Base-by-base conservation (phyloP, 2,329 filamentous ascomycete genomes). In the Cytospora mali region DNA sequence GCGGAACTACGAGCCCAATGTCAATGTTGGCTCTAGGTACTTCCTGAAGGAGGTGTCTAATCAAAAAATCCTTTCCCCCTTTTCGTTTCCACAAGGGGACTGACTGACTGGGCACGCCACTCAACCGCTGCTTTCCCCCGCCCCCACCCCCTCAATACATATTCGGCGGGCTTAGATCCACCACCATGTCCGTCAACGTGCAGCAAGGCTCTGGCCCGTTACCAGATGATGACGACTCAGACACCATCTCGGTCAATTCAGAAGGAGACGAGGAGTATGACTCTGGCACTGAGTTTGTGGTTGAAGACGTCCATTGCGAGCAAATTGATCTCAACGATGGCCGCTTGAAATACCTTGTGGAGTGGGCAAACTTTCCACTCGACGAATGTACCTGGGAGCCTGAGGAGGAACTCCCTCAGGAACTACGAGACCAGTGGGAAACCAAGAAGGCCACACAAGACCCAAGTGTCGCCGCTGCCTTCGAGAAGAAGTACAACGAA, bases 301-400 rank as follows among this genome's bases (percentile, higher is more conserved):
- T 88, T 7, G 82, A 88, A 50, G 74, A 75, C 18, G 79, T 89
- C 35, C 72, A 86, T 21, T 77, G 78, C 0, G 80, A 87, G 68
- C 74, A 28, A 74, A 16, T 65, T 67, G 1, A 64, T 72, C 10
- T 59, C 33, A 28, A 70, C 4, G 66, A 75, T 5, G 74, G 74
- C 6, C 69, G 71, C 18, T 73, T 69, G 29, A 68, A 76, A 27
- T 92, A 86, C 69, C 79, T 92, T 1, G 81, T 91, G 25, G 81
- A 84, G 64, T 92, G 89, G 89, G 76, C 78, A 28, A 81, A 77
- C 2, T 93, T 88, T 69, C 76, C 79, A 1, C 65, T 86, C 6
- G 72, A 84, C n/a, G 73, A 82, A 62, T 79, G 80, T 61, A 87
- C 84, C 0, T 87, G 84, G 84, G 84, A 87, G 66, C 81, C 83